Evolutionary conservation across 2,329 filamentous ascomycete species (phyloP).

Genomic region (Fusarium austroafricanum): DNA sequence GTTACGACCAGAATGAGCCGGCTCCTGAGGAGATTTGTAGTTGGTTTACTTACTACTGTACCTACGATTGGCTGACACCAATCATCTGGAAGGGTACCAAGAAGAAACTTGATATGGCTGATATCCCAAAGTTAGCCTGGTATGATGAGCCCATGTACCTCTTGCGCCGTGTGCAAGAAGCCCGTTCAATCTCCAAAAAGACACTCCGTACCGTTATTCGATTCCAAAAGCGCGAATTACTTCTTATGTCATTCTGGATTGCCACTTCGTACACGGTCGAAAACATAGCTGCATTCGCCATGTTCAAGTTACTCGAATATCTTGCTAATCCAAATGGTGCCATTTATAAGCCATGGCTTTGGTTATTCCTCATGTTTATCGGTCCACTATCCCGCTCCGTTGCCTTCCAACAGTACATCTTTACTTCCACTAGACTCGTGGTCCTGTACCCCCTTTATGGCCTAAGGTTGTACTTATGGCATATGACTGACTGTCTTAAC

Average conservation of each 20-base stretch:
- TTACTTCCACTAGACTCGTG: conserved; percentile 66
- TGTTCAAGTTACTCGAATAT: conserved; percentile 65
- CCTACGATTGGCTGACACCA: conserved; percentile 63
- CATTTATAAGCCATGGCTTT: conserved; percentile 62
- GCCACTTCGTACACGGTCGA: conserved; percentile 56
- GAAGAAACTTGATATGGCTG: conserved; percentile 58
- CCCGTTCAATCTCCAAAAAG: conserved; percentile 56
- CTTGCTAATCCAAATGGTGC: conserved; percentile 59
- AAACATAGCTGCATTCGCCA: conserved; percentile 63
- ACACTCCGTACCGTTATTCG: conserved; percentile 60
- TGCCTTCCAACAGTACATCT: conserved; percentile 67
- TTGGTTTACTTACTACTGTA: conserved; percentile 64
- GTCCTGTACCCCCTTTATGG: too few species aligned
- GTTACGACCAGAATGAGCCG: conserved; percentile 55
- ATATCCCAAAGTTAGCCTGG: conserved; percentile 63
- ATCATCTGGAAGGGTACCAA: conserved; percentile 61
- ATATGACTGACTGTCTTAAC: too few species aligned
- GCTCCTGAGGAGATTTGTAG: conserved; percentile 65
- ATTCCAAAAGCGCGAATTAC: conserved; percentile 57
- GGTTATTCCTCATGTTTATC: conserved; percentile 65
- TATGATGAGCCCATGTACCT: conserved; percentile 66
- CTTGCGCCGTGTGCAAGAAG: conserved; percentile 56
- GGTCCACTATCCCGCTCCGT: conserved; percentile 62
- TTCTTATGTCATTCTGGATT: conserved; percentile 59
- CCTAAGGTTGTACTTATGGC: too few species aligned